Conservation (phyloP, 305 asterid genomes). For the Coffea humblotiana region DNA sequence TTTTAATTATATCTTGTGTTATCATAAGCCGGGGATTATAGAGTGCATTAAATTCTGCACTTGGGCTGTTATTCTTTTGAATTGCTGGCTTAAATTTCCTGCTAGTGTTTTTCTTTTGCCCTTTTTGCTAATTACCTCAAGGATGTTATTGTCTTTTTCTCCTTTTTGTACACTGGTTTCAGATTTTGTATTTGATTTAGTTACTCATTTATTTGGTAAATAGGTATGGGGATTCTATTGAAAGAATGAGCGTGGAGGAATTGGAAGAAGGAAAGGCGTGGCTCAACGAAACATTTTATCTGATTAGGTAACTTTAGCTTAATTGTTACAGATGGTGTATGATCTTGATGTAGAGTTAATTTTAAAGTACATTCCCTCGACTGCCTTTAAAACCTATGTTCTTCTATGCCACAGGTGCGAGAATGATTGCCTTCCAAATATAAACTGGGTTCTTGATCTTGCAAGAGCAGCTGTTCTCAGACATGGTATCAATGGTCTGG, state of each 20-base stretch:
- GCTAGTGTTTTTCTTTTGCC: not conserved
- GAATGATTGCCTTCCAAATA: constrained; percentile 84
- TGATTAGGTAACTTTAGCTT: constrained; percentile 57
- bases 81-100: not conserved
- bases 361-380: not conserved
- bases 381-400: not conserved
- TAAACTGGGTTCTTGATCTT: constrained; percentile 86
- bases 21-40: not conserved
- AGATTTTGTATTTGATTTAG: not conserved
- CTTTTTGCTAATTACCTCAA: not conserved
- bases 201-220: constrained; percentile 18
- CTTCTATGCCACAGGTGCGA: constrained; percentile 68
- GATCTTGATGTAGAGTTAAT: not conserved
- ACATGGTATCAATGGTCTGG: constrained; percentile 87
- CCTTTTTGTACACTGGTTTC: not conserved
- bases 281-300: constrained; percentile 79
- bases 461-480: constrained; percentile 87
- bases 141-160: not conserved
- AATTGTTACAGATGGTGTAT: constrained; percentile 1
- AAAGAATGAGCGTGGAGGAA: constrained; percentile 73
- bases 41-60: not conserved
- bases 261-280: constrained; percentile 85
- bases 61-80: not conserved
- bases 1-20: not conserved
- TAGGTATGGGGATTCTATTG: constrained; percentile 68